Evolutionary conservation across 1,139 yeast genomes (phyloP).

Genomic region (Debaryomyces coudertii): DNA sequence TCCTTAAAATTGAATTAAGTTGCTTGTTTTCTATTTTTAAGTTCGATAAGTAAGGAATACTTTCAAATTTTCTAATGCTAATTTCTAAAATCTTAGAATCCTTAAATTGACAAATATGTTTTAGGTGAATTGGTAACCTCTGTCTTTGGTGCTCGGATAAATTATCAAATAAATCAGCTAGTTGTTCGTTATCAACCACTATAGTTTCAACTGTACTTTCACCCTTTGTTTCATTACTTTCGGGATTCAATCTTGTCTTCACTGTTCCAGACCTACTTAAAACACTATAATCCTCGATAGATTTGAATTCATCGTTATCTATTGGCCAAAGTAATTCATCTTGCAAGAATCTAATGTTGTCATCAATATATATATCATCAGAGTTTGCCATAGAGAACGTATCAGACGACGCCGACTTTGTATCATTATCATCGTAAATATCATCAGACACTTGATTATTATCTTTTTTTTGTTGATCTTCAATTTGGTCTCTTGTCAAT

Average conservation of each 20-base stretch:
- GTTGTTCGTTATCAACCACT: conserved; percentile 33
- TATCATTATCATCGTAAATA: conserved; percentile 5
- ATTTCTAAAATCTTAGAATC: conserved; percentile 42
- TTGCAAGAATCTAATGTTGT: conserved; percentile 36
- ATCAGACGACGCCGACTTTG: not conserved
- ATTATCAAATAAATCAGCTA: conserved; percentile 32
- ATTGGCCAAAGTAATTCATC: conserved; percentile 38
- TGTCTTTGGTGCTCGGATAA: conserved; percentile 33
- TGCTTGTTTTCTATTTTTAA: conserved; percentile 1
- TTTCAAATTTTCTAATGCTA: conserved; percentile 36
- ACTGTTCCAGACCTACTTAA: conserved; percentile 8
- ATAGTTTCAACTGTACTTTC: conserved; percentile 19
- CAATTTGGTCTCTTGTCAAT: conserved; percentile 45
- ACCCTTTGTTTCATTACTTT: conserved; percentile 2
- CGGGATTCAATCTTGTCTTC: conserved; percentile 4
- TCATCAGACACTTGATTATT: conserved; percentile 19
- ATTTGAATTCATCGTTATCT: conserved; percentile 21
- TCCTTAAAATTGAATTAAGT: conserved; percentile 6
- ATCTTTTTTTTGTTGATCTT: conserved; percentile 44
- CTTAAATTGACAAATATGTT: conserved; percentile 42
- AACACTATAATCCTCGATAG: conserved; percentile 9
- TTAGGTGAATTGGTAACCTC: conserved; percentile 41
- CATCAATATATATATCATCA: conserved; percentile 38
- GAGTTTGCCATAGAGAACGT: conserved; percentile 13
- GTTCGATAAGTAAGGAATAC: conserved; percentile 15